Conservation (phyloP, 306 rosid genomes). For the Corylus avellana region DNA sequence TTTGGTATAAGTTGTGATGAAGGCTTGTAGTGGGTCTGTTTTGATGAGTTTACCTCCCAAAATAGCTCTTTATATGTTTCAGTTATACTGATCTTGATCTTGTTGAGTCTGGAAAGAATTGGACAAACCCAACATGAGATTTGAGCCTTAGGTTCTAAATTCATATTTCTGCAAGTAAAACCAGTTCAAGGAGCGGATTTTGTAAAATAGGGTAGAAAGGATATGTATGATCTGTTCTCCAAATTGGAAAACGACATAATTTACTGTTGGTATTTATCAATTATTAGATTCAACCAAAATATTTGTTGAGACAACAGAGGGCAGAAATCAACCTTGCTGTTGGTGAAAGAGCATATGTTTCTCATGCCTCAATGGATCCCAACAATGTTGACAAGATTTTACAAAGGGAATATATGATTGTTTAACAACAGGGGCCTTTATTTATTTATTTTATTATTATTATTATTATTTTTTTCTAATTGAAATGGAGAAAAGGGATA, state of each 20-base stretch:
- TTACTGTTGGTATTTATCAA: background rate
- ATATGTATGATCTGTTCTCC: no score
- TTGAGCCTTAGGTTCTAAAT: background rate
- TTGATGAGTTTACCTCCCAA: background rate
- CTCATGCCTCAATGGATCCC: background rate
- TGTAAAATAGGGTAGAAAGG: background rate
- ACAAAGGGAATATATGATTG: background rate
- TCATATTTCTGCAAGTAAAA: background rate
- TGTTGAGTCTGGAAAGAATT: background rate
- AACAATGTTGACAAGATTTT: no score
- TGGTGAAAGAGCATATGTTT: background rate
- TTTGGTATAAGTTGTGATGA: background rate
- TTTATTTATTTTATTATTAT: no score
- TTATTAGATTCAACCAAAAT: background rate
- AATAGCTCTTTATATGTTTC: background rate
- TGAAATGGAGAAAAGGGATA: no score
- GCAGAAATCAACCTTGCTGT: background rate
- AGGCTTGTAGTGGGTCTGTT: background rate
- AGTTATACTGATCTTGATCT: background rate
- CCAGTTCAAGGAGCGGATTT: background rate
- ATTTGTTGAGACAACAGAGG: background rate
- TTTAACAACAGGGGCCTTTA: background rate
- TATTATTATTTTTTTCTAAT: no score
- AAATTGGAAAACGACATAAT: no score
- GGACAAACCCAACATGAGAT: background rate